Evolutionary conservation across 139 green algal species (phyloP).

Genomic region (Pleodorina starrii): DNA sequence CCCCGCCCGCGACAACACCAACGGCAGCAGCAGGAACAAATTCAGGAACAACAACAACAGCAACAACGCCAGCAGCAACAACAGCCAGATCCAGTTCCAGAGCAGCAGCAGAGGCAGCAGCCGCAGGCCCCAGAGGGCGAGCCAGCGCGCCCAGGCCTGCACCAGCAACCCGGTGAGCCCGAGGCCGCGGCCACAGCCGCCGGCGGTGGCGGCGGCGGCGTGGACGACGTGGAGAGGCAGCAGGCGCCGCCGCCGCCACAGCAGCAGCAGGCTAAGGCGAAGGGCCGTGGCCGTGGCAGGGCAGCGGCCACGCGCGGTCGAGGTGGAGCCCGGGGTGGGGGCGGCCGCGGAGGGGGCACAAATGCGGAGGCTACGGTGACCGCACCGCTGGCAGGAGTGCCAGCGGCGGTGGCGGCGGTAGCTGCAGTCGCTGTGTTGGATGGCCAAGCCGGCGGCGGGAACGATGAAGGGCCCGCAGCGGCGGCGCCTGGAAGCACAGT

Average conservation of each 20-base stretch:
- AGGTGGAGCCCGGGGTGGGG: not conserved
- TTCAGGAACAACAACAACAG: not conserved
- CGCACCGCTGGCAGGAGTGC: not conserved
- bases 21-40: not conserved
- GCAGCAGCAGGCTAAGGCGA: too few species aligned
- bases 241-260: too few species aligned
- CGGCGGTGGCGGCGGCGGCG: too few species aligned
- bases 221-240: not conserved
- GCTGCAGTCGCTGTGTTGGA: not conserved
- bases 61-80: not conserved
- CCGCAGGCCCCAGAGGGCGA: not conserved
- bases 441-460: not conserved
- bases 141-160: too few species aligned
- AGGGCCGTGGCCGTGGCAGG: not conserved
- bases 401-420: not conserved
- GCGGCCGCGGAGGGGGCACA: too few species aligned
- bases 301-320: not conserved
- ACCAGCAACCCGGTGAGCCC: too few species aligned
- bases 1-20: not conserved
- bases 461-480: not conserved
- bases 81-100: not conserved
- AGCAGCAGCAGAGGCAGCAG: not conserved
- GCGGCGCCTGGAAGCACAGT: not conserved
- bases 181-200: too few species aligned
- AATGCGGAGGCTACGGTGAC: too few species aligned